phyloP scores from a whole-genome alignment of 345 rosid species.

The Diplotaxis tenuifolia region DNA sequence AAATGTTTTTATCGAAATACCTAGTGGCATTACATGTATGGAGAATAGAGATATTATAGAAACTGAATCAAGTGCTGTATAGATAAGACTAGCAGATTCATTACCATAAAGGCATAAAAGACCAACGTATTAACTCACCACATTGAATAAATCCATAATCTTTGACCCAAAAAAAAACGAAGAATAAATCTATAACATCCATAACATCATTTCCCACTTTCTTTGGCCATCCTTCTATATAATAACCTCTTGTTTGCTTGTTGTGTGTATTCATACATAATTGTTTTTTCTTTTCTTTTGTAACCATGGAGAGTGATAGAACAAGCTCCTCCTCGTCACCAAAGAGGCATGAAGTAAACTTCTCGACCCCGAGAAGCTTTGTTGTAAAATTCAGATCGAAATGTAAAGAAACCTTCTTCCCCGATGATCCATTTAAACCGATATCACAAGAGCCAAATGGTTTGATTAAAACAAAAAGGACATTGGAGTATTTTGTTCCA shows the following conservation, averaged over 20 bases:
- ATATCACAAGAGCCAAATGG: constrained; percentile 32
- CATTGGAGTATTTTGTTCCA: constrained; percentile 65
- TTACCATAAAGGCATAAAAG: constrained; percentile 1
- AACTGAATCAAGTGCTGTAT: not conserved
- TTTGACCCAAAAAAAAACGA: too few species aligned
- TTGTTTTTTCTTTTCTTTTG: not conserved
- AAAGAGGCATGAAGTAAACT: constrained; percentile 45
- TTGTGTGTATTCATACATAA: not conserved
- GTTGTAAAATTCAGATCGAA: constrained; percentile 42
- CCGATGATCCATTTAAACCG: constrained; percentile 78
- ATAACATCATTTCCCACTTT: constrained; percentile 22
- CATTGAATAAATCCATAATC: constrained; percentile 31
- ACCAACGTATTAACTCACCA: constrained; percentile 6
- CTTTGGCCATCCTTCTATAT: constrained; percentile 13
- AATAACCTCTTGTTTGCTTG: constrained; percentile 4
- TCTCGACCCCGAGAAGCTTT: constrained; percentile 54
- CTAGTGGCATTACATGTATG: too few species aligned
- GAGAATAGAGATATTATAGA: too few species aligned
- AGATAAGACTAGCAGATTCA: constrained; percentile 9
- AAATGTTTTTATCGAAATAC: too few species aligned
- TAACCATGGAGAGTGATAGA: constrained; percentile 26
- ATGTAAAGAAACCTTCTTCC: constrained; percentile 71
- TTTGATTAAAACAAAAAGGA: constrained; percentile 28
- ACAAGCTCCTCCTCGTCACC: constrained; percentile 10
- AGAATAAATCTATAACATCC: too few species aligned